Evolutionary conservation across 2,329 filamentous ascomycete species (phyloP).

Genomic region (Elsinoe necatrix): DNA sequence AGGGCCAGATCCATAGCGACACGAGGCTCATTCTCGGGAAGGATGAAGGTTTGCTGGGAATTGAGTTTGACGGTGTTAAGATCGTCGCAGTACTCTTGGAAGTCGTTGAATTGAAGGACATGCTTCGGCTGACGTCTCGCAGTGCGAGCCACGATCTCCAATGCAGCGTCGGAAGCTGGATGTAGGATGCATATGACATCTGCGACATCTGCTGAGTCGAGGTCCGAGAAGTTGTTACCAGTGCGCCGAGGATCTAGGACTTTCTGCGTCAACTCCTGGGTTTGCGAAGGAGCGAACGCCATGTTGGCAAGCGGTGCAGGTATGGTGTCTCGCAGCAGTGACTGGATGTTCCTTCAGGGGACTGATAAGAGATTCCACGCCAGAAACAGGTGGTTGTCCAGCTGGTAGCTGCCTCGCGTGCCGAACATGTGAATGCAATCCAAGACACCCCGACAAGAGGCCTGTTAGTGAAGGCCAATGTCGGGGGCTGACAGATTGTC

Average conservation of each 20-base stretch:
- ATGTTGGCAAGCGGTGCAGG: not conserved
- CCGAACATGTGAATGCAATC: not conserved
- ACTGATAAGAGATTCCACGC: too few relatives aligned
- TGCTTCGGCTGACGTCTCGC: constrained; percentile 47
- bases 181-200: constrained; percentile 87
- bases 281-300: constrained; percentile 23
- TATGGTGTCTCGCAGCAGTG: not conserved
- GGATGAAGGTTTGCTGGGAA: constrained; percentile 40
- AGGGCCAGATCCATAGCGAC: constrained; percentile 58
- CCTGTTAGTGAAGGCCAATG: not conserved
- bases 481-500: not conserved
- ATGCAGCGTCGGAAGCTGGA: constrained; percentile 65
- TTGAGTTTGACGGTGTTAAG: constrained; percentile 25
- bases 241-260: constrained; percentile 71
- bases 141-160: constrained; percentile 57
- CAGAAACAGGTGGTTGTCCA: not conserved
- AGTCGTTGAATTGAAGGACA: constrained; percentile 45
- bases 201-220: constrained; percentile 71
- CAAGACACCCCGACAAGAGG: constrained; percentile 1
- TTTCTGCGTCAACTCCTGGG: constrained; percentile 56
- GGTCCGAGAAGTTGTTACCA: constrained; percentile 72
- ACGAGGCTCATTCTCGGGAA: constrained; percentile 40
- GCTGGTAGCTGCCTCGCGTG: not conserved
- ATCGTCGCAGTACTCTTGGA: constrained; percentile 27
- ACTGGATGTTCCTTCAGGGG: too few relatives aligned